Evolutionary conservation across 1,284 basidiomycete genomes (phyloP).

Genomic region (Trichosporon coremiiforme): DNA sequence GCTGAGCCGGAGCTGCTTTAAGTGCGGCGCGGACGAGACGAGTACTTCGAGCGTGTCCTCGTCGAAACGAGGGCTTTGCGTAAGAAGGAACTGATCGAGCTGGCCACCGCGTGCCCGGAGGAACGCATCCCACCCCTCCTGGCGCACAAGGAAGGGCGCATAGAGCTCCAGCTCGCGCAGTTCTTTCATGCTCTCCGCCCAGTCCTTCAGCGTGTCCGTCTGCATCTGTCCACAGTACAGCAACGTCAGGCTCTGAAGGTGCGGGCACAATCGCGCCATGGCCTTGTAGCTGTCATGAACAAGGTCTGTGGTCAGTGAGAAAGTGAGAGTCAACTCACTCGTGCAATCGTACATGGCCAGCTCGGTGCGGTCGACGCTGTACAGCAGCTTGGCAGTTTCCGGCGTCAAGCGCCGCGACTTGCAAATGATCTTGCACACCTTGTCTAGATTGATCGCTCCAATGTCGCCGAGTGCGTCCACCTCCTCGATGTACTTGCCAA

Average conservation of each 20-base stretch:
- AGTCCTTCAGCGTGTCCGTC: slow-evolving; percentile 67
- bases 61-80: slow-evolving; percentile 86
- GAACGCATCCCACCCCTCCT: slow-evolving; percentile 74
- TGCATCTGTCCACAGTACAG: slow-evolving; percentile 86
- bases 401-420: slow-evolving; percentile 81
- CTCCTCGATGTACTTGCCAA: slow-evolving; percentile 83
- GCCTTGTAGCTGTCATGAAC: slow-evolving; percentile 67
- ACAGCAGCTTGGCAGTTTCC: slow-evolving; percentile 80
- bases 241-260: slow-evolving; percentile 72
- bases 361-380: slow-evolving; percentile 68
- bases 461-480: slow-evolving; percentile 89
- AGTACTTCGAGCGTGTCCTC: slow-evolving; percentile 68
- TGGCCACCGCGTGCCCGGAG: slow-evolving; percentile 65
- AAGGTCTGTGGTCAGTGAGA: slow-evolving; percentile 62
- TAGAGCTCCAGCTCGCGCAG: slow-evolving; percentile 77
- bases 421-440: slow-evolving; percentile 79
- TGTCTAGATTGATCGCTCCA: slow-evolving; percentile 74
- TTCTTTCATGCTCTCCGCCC: slow-evolving; percentile 66
- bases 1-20: slow-evolving; percentile 73
- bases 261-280: slow-evolving; percentile 76
- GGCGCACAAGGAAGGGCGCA: slow-evolving; percentile 83
- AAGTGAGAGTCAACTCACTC: slow-evolving; percentile 61
- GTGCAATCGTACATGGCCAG: slow-evolving; percentile 89
- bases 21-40: slow-evolving; percentile 64
- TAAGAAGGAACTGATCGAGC: slow-evolving; percentile 76